These are phyloP conservation scores for Dendrocalamus latiflorus DNA, from an alignment of 202 grass and related monocot genomes.

Conservation along the genomic window DNA sequence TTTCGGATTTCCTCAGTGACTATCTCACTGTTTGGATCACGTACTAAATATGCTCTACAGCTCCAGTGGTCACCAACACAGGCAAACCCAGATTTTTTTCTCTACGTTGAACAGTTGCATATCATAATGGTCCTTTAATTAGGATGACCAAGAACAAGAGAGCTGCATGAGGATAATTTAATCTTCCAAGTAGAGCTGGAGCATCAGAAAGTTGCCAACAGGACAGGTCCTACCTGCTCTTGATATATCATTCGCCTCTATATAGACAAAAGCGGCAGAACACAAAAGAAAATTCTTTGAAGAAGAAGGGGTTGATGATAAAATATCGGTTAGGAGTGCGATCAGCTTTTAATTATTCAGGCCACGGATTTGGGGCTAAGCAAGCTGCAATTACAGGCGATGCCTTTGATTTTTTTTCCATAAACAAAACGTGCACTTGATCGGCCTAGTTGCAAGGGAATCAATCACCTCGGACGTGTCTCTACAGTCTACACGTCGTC, in stretches of 20 bases:
- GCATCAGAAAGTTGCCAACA: background rate
- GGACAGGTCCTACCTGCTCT: background rate
- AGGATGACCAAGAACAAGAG: background rate
- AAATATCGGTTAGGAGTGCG: background rate
- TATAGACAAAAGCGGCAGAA: background rate
- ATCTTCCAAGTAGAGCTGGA: background rate
- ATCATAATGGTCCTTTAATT: background rate
- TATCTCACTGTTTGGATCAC: background rate
- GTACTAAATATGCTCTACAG: background rate
- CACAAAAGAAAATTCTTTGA: no score
- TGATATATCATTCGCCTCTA: background rate
- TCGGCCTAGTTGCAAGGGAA: slow-evolving; percentile 19
- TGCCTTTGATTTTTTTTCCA: no score
- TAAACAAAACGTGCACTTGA: slow-evolving; percentile 18
- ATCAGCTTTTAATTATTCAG: background rate
- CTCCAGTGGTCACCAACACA: background rate
- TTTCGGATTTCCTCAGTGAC: background rate
- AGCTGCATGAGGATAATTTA: background rate
- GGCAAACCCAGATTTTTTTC: background rate
- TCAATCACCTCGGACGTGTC: background rate
- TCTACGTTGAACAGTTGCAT: background rate
- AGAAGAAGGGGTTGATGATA: background rate
- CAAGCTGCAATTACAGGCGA: background rate
- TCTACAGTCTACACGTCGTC: background rate
- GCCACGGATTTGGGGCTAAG: background rate